Base-by-base conservation (phyloP, 805 yeast species). In the Zygoascus biomembranicola region DNA sequence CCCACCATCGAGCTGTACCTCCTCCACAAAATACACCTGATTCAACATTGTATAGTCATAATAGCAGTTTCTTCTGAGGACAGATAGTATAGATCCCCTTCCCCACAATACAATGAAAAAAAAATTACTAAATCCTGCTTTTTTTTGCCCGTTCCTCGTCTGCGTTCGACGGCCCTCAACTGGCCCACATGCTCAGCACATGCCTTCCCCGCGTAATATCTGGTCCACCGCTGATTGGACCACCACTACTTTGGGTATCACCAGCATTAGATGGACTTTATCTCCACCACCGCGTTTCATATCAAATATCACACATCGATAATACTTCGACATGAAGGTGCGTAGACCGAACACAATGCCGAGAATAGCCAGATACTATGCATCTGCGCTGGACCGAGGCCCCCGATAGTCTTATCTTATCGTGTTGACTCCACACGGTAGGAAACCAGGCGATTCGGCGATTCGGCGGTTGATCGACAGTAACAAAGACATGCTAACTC, bases 191-290 rank as follows among this genome's bases (percentile, higher is more conserved):
- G 39, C 39, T 35, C 10, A 13, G 16, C 39, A 35, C 39, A 35
- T 35, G 39, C 20, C 44, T 42, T 3, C 23, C 23, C 26, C 20
- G 44, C 44, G 44, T 42, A 42, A 42, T 19, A 18, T 42, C 23
- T 42, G 26, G 44, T 42, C 44, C 44, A 42, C 44, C 44, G 39
- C 20, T 42, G 26, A 42, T 42, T 42, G 44, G 44, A 13, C 44
- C 44, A 42, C 39, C 39, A 35, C 39, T n/a, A 35, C 39, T 11
- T 35, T 35, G 16, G 13, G 39, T 35, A 5, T 35, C 39, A 13
- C 39, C 10, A n/a, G 39, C 39, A n/a, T 35, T 35, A 35, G 16
- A 35, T 23, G 8, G 16, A 35, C 16, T 35, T 35, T n/a, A 35
- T 35, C 16, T 35, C 10, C 2, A 35, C 13, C 39, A 11, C 16